These are phyloP conservation scores for Venturiaceae sp. DNA, from an alignment of 2,329 filamentous ascomycete species.

Conservation along the genomic window DNA sequence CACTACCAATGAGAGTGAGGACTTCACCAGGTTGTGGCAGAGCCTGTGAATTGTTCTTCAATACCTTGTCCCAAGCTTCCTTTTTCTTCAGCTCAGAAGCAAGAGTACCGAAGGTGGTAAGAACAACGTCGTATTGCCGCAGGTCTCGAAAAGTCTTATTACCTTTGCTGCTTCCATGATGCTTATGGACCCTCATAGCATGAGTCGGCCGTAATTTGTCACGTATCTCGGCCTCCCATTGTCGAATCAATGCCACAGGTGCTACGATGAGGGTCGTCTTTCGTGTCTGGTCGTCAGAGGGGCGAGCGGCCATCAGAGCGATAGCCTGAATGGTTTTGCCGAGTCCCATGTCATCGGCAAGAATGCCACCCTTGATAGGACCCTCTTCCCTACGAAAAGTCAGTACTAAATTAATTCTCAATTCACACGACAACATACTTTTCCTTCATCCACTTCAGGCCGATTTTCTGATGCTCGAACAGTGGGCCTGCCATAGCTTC, in stretches of 20 bases:
- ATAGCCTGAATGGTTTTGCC: slow-evolving; percentile 80
- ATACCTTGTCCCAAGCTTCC: slow-evolving; percentile 39
- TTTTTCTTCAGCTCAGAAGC: slow-evolving; percentile 56
- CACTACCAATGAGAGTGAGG: slow-evolving; percentile 47
- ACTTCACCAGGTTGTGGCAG: slow-evolving; percentile 13
- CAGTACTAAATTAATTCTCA: neutral
- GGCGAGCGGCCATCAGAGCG: slow-evolving; percentile 61
- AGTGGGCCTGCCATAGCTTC: slow-evolving; percentile 57
- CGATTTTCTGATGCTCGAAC: slow-evolving; percentile 75
- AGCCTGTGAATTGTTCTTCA: slow-evolving; percentile 31
- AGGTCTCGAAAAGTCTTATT: slow-evolving; percentile 49
- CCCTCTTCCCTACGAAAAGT: slow-evolving; percentile 46
- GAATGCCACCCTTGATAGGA: slow-evolving; percentile 62
- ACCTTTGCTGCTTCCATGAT: slow-evolving; percentile 54
- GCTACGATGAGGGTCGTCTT: slow-evolving; percentile 83
- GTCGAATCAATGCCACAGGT: slow-evolving; percentile 85
- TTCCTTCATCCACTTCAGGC: slow-evolving; percentile 64
- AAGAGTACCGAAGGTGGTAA: slow-evolving; percentile 71
- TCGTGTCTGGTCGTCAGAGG: slow-evolving; percentile 44
- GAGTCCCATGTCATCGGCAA: slow-evolving; percentile 63
- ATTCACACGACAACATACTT: slow-evolving; percentile 26
- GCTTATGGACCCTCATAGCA: slow-evolving; percentile 54
- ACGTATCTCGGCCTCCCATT: slow-evolving; percentile 82
- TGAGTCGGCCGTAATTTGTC: slow-evolving; percentile 57
- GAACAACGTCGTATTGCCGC: slow-evolving; percentile 59